These are phyloP conservation scores for Vaccinium vitisidaea DNA, from an alignment of 148 eudicot genomes.

Conservation along the genomic window DNA sequence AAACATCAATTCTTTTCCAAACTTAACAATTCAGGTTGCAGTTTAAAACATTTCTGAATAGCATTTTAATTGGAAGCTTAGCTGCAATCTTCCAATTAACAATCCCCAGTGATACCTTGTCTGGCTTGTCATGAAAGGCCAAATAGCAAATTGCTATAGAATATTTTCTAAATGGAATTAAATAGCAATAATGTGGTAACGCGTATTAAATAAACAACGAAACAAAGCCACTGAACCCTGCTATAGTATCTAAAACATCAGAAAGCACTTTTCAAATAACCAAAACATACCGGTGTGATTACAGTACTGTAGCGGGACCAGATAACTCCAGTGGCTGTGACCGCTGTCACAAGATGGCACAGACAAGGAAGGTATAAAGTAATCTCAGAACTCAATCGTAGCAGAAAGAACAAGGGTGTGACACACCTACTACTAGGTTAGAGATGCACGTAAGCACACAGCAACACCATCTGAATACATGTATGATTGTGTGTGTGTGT, in stretches of 20 bases:
- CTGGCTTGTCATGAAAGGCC: constrained; percentile 10
- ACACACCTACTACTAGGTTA: not conserved
- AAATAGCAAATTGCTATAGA: not conserved
- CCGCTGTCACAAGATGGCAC: constrained; percentile 41
- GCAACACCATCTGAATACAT: not conserved
- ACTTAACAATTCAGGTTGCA: constrained; percentile 82
- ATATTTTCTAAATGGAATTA: not conserved
- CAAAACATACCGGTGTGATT: constrained; percentile 74
- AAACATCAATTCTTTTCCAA: constrained; percentile 86
- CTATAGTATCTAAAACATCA: not conserved
- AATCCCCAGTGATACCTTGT: constrained; percentile 79
- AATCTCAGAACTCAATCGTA: not conserved
- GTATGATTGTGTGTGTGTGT: not conserved
- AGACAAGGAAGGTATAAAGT: not conserved
- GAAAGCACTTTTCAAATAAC: not conserved
- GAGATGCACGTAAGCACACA: not conserved
- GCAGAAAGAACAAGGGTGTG: not conserved
- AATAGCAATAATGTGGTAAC: not conserved
- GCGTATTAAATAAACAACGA: not conserved
- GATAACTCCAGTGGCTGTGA: constrained; percentile 71
- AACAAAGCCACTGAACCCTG: not conserved
- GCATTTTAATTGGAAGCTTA: constrained; percentile 92
- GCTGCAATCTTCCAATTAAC: constrained; percentile 81
- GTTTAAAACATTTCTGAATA: constrained; percentile 83
- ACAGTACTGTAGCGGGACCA: constrained; percentile 95